A percentile compares a stretch with the other conserved stretches of the same genome.
Conservation (phyloP, 2,329 filamentous ascomycete species). For the Penicillium sp. region DNA sequence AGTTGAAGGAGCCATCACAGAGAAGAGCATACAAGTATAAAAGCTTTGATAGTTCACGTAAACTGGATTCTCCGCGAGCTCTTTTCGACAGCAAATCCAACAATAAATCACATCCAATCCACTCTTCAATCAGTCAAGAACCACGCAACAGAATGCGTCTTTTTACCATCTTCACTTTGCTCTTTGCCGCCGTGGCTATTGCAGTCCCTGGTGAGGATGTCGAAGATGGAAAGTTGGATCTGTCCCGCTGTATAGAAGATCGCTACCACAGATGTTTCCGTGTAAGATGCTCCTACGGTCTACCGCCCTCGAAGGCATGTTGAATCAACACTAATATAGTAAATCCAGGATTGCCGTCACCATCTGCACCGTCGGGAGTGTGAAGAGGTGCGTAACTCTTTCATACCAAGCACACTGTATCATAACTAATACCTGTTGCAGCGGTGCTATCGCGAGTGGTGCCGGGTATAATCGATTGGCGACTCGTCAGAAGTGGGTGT, state of each 20-base stretch:
- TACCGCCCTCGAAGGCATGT: not conserved
- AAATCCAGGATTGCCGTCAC: not conserved
- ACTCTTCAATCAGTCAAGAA: not conserved
- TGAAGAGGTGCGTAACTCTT: not conserved
- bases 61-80: not conserved
- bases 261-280: conserved; percentile 4
- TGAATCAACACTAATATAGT: not conserved
- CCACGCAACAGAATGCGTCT: conserved; percentile 4
- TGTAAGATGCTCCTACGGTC: not conserved
- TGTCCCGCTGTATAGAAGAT: not conserved
- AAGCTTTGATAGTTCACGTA: not conserved
- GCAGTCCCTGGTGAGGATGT: conserved; percentile 2
- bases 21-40: not conserved
- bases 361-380: not conserved
- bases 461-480: not conserved
- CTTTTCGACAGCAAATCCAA: not conserved
- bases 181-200: conserved; percentile 7
- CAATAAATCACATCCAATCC: not conserved
- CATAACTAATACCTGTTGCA: not conserved
- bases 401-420: not conserved
- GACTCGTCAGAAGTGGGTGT: not conserved
- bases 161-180: not conserved
- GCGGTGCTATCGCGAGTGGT: not conserved
- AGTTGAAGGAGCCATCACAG: not conserved
- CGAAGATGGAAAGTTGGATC: not conserved